phyloP scores from a whole-genome alignment of 169 alveolate species.

The Cryptosporidium canis region DNA sequence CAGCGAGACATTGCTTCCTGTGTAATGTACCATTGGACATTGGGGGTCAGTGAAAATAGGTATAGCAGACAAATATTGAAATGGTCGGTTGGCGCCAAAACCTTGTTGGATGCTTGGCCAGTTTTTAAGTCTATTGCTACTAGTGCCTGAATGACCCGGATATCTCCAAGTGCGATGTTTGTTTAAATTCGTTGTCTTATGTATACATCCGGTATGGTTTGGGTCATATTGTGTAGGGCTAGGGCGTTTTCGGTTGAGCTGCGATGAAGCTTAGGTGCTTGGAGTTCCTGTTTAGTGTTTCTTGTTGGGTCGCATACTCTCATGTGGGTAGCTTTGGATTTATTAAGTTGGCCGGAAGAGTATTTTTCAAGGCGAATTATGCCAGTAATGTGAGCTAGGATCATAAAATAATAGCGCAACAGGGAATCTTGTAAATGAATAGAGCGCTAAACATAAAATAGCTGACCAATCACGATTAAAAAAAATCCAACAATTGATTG shows the following conservation, averaged over 20 bases:
- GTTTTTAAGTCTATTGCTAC: too few relatives aligned
- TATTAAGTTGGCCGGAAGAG: not conserved
- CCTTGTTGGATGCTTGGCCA: too few relatives aligned
- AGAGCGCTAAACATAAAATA: constrained; percentile 6
- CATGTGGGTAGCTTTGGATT: not conserved
- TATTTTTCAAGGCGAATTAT: not conserved
- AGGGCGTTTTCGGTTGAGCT: too few relatives aligned
- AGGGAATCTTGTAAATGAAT: not conserved
- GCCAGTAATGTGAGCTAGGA: not conserved
- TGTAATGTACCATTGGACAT: not conserved
- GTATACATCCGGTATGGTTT: too few relatives aligned
- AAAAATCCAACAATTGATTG: not conserved
- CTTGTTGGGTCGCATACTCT: too few relatives aligned
- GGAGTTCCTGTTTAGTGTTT: too few relatives aligned
- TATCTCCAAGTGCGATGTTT: too few relatives aligned
- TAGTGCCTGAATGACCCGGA: too few relatives aligned
- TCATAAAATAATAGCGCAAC: constrained; percentile 23
- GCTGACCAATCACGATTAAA: not conserved
- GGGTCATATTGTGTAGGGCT: too few relatives aligned
- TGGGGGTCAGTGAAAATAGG: too few relatives aligned
- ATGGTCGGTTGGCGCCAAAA: not conserved
- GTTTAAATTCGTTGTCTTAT: too few relatives aligned
- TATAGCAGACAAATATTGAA: not conserved
- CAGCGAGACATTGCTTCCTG: not conserved
- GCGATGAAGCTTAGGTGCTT: too few relatives aligned